Evolutionary conservation across 345 rosid genomes (phyloP), one percentile per base, ranked within the genome.

Genomic region (Populus nigra): DNA sequence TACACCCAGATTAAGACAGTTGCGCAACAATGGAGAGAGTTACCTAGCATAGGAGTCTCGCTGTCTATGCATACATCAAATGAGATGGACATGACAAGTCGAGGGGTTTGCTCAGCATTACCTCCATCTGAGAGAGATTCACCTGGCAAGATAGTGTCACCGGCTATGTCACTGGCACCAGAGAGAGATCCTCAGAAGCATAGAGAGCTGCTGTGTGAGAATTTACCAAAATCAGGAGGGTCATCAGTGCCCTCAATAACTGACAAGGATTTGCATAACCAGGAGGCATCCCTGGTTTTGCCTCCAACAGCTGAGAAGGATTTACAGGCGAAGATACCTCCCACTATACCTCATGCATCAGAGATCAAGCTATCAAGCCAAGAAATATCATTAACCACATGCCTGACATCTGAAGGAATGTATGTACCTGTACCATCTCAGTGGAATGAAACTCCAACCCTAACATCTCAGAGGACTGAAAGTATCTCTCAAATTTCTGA

Each of bases 11-110:
- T 91, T 76, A 95, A 93, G 75, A 95, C 98, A 49, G 84, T 93
- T 35, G 93, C 99, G 59, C 99, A 92, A 80, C 99, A 93, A 74
- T 93, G 99, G 99, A 95, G 92, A 86, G 97, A 91, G 82, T 88
- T 91, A 72, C 92, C 96, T 13, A 87, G 90, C 38, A 79, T 76
- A 3, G 89, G 92, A 57, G 90, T 92, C 73, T 96, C 98, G 12
- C 88, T 92, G 22, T 98, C 98, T 39, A 96, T 96, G 99, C 99
- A 49, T 72, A n/a, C 63, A n/a, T n/a, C 47, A 7, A 49, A 49
- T 68, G 72, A 67, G 68, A 35, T 50, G 65, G 72, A 67, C 57
- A 50, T 50, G 23, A 39, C 78, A 53, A 84, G 81, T 68, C 72
- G 61, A 72, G 82, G 81, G 31, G 73, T 82, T 61, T 84, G 84